Conservation (phyloP, 768 basidiomycete species). For the Phylloporus sp. region DNA sequence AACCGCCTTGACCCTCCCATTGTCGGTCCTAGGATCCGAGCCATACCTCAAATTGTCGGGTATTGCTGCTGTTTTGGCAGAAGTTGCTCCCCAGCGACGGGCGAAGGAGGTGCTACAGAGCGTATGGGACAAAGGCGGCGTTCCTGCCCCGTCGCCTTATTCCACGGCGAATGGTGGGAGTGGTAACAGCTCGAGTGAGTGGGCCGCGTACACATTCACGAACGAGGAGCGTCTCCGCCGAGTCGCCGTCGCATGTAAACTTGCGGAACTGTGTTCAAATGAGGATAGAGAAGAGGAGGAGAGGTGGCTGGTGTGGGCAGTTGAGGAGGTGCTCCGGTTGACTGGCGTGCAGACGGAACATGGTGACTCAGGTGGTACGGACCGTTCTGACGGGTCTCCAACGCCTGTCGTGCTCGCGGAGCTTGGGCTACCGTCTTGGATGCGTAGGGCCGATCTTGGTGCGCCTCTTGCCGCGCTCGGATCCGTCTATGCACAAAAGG, state of each 20-base stretch:
- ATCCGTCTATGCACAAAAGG: constrained; percentile 52
- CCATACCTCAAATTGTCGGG: constrained; percentile 68
- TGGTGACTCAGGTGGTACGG: neutral
- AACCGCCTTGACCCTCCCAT: constrained; percentile 44
- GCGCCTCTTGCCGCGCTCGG: constrained; percentile 69
- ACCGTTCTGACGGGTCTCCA: neutral
- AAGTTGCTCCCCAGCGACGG: constrained; percentile 35
- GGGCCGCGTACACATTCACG: constrained; percentile 27
- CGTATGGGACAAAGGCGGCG: constrained; percentile 21
- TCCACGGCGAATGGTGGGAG: neutral
- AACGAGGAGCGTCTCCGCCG: constrained; percentile 40
- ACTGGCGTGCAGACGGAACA: constrained; percentile 8
- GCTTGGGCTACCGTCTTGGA: constrained; percentile 59
- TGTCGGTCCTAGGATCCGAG: constrained; percentile 34
- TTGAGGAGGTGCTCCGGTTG: constrained; percentile 40
- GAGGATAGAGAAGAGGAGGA: constrained; percentile 37
- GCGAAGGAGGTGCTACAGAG: constrained; percentile 25
- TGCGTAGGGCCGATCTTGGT: constrained; percentile 53
- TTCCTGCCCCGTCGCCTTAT: neutral
- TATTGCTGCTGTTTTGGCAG: constrained; percentile 58
- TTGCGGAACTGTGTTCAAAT: constrained; percentile 38
- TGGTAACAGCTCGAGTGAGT: constrained; percentile 1
- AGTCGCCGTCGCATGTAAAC: constrained; percentile 43
- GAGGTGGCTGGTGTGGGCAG: constrained; percentile 41
- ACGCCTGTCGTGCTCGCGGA: constrained; percentile 40